Evolutionary conservation across 2,329 filamentous ascomycete genomes (phyloP).

Genomic region (Xylaria digitata): DNA sequence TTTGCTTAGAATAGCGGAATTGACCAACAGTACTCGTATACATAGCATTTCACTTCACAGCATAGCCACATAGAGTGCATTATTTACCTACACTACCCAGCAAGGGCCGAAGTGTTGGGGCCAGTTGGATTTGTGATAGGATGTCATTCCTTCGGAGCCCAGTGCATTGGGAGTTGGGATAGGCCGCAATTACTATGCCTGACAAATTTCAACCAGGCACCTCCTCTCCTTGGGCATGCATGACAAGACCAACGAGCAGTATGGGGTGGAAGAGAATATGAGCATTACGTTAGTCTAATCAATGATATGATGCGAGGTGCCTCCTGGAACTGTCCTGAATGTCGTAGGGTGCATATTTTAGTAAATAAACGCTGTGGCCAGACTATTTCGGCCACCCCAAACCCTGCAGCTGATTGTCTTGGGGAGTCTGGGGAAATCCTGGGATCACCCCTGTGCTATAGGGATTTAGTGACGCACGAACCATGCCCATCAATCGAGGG

Average conservation of each 20-base stretch:
- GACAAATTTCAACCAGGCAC: slow-evolving; percentile 23
- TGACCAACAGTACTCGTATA: neutral
- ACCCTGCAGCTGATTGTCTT: slow-evolving; percentile 21
- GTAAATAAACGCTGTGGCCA: slow-evolving; percentile 21
- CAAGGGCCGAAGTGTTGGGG: neutral
- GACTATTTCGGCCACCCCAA: slow-evolving; percentile 26
- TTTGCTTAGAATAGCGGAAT: neutral
- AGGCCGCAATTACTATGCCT: slow-evolving; percentile 23
- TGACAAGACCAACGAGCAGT: slow-evolving; percentile 15
- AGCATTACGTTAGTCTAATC: slow-evolving; percentile 10
- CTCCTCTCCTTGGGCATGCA: slow-evolving; percentile 5
- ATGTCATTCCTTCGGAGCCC: slow-evolving; percentile 21
- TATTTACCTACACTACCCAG: no score
- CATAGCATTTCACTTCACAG: neutral
- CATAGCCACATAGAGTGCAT: neutral
- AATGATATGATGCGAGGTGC: slow-evolving; percentile 17
- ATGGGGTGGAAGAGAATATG: slow-evolving; percentile 13
- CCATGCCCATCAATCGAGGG: slow-evolving; percentile 8
- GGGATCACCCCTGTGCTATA: slow-evolving; percentile 31
- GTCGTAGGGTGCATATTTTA: slow-evolving; percentile 20
- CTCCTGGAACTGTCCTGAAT: slow-evolving; percentile 11
- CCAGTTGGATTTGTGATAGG: slow-evolving; percentile 9
- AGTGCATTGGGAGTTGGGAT: slow-evolving; percentile 16
- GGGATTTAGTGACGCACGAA: slow-evolving; percentile 17
- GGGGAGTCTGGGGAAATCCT: slow-evolving; percentile 36